A percentile compares a stretch with the other conserved stretches of the same genome.
Evolutionary conservation across 192 early-diverging fungal species (phyloP).

Genomic region (Podila epigama): DNA sequence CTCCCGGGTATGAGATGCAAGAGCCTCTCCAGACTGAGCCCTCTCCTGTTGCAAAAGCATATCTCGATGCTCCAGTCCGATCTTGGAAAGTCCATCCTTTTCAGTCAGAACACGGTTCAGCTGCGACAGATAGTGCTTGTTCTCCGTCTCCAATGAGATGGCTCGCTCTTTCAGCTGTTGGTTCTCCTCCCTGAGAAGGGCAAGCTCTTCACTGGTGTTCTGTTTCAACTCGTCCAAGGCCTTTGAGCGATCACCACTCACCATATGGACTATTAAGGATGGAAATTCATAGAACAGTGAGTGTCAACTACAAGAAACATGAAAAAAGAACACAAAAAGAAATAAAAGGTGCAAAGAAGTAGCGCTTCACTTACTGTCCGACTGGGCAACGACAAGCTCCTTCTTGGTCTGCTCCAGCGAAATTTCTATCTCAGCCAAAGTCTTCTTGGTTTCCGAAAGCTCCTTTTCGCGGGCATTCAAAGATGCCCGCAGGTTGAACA

Average conservation of each 20-base stretch:
- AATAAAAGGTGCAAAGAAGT: neutral
- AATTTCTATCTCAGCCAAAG: slow-evolving; percentile 33
- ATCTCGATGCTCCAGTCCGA: slow-evolving; percentile 62
- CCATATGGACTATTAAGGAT: slow-evolving; percentile 21
- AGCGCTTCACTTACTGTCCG: slow-evolving; percentile 33
- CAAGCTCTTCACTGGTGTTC: slow-evolving; percentile 22
- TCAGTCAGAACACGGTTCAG: slow-evolving; percentile 65
- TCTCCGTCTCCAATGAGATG: slow-evolving; percentile 26
- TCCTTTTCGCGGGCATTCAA: slow-evolving; percentile 45
- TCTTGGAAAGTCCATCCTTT: slow-evolving; percentile 61
- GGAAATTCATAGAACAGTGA: neutral
- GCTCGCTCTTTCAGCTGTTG: slow-evolving; percentile 41
- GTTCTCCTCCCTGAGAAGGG: slow-evolving; percentile 48
- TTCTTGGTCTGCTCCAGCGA: slow-evolving; percentile 45
- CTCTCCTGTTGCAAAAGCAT: slow-evolving; percentile 59
- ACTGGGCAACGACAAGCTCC: slow-evolving; percentile 36
- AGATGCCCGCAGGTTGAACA: slow-evolving; percentile 17
- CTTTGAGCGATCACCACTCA: slow-evolving; percentile 18
- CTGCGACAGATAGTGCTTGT: slow-evolving; percentile 46
- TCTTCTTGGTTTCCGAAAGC: slow-evolving; percentile 27
- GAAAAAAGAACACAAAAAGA: neutral
- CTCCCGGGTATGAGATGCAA: slow-evolving; percentile 33
- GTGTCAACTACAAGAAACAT: neutral
- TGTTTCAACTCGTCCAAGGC: slow-evolving; percentile 31
- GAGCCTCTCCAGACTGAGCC: slow-evolving; percentile 30